Evolutionary conservation across 441 rosid species (phyloP), one percentile per base, ranked within the genome.

Genomic region (Raphanus hybrid): DNA sequence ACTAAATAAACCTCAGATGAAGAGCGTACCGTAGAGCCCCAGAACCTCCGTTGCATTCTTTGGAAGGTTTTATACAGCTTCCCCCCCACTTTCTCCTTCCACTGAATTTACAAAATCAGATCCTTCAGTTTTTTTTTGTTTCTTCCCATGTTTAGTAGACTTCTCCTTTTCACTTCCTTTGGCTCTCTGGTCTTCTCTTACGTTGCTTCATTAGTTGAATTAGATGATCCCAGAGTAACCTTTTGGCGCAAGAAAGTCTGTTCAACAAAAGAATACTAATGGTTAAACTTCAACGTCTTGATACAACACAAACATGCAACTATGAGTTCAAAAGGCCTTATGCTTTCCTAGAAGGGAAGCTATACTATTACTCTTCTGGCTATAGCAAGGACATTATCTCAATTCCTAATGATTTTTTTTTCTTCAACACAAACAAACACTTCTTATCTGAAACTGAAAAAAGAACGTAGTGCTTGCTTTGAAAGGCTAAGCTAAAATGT

Each of bases 231-330:
- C 58, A 94, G 81, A 18, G 90, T 90, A 67, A 88, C 89, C 91
- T 90, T 95, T 82, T 95, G 99, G 57, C 99, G 97, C 87, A 91
- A 74, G 85, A 94, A 94, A 48, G 99, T 94, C 99, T 92, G 70
- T 59, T 50, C 8, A 26, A 67, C 48, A 37, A 37, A 4, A 63
- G 10, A 72, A 76, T 58, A 35, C 37, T 39, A 58, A 62, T 39
- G 63, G 74, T 74, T 66, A 74, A 61, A 70, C 78, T 48, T 67
- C 43, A 37, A 37, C 43, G 8, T 18, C 16, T 18, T 11, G 20
- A 12, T 20, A 48, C 72, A 39, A 64, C 66, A 75, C 0, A 45
- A 23, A 35, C n/a, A 63, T 69, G 43, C 23, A 64, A 23, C 3
- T 0, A 57, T 18, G 52, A 70, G 35, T 55, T 55, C 18, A 55